These are phyloP conservation scores for Phialemonium atrogriseum DNA, from an alignment of 2,329 filamentous ascomycete species.

Conservation along the genomic window DNA sequence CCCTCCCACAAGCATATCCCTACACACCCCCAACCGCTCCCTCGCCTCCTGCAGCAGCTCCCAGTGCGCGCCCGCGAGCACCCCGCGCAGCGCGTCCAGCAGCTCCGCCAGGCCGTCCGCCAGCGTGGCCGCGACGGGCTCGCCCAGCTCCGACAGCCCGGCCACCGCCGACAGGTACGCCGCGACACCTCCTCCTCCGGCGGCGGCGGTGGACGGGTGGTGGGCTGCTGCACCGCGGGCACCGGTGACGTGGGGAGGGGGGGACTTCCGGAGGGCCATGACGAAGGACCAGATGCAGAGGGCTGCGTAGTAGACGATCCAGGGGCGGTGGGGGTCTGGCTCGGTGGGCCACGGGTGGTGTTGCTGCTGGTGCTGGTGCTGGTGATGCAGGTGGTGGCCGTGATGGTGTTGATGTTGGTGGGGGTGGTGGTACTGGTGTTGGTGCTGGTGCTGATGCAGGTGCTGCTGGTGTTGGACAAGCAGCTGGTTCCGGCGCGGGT, in stretches of 20 bases:
- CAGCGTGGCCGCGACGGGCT: constrained; percentile 57
- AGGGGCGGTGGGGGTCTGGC: constrained; percentile 74
- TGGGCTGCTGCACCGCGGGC: not conserved
- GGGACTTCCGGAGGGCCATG: constrained; percentile 51
- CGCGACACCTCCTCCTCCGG: constrained; percentile 26
- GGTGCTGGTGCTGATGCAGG: constrained; percentile 26
- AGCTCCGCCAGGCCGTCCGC: constrained; percentile 44
- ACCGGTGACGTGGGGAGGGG: constrained; percentile 12
- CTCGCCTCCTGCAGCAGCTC: constrained; percentile 75
- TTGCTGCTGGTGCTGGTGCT: constrained; percentile 29
- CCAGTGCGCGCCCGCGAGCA: constrained; percentile 37
- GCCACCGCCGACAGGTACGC: constrained; percentile 55
- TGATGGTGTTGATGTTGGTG: constrained; percentile 48
- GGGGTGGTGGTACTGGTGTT: constrained; percentile 42
- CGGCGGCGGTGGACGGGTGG: constrained; percentile 14
- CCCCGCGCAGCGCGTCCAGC: constrained; percentile 32
- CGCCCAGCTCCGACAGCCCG: constrained; percentile 59
- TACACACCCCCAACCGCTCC: constrained; percentile 61
- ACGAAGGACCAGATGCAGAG: constrained; percentile 85
- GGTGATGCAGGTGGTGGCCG: constrained; percentile 14
- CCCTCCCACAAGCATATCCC: constrained; percentile 32
- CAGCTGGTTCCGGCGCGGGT: constrained; percentile 29
- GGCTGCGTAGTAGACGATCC: constrained; percentile 83
- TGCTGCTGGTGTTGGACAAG: constrained; percentile 14
- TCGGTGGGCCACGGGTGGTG: constrained; percentile 69